Conservation (phyloP, 129 eudicot species). For the Artemisia tridentata region DNA sequence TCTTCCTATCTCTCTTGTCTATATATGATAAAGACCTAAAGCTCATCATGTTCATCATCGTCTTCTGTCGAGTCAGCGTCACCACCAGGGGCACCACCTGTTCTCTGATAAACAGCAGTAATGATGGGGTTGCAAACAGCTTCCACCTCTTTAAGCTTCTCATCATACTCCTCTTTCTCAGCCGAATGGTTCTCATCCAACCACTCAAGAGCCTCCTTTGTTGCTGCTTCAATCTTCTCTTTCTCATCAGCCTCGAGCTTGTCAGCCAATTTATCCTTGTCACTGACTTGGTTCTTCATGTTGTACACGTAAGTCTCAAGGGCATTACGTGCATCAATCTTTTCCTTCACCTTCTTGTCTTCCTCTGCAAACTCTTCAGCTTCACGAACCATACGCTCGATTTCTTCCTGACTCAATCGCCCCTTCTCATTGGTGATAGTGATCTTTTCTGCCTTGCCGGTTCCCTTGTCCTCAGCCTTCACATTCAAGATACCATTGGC, state of each 20-base stretch:
- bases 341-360: slow-evolving; percentile 72
- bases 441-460: slow-evolving; percentile 72
- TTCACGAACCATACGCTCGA: slow-evolving; percentile 63
- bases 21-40: slow-evolving; percentile 38
- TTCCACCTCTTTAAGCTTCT: slow-evolving; percentile 69
- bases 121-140: slow-evolving; percentile 71
- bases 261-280: slow-evolving; percentile 70
- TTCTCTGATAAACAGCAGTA: slow-evolving; percentile 66
- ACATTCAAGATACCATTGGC: slow-evolving; percentile 73
- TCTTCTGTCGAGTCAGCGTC: slow-evolving; percentile 28
- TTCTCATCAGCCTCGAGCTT: slow-evolving; percentile 63
- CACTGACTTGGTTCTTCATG: slow-evolving; percentile 71
- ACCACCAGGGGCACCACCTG: slow-evolving; percentile 58
- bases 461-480: slow-evolving; percentile 65
- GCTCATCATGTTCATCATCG: slow-evolving; percentile 67
- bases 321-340: slow-evolving; percentile 59
- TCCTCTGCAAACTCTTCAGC: slow-evolving; percentile 80
- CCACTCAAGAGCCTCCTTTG: slow-evolving; percentile 71
- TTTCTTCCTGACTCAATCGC: slow-evolving; percentile 66
- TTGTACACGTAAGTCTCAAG: slow-evolving; percentile 63
- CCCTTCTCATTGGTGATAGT: slow-evolving; percentile 71
- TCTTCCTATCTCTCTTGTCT: slow-evolving; percentile 18
- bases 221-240: slow-evolving; percentile 62
- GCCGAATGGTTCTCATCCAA: slow-evolving; percentile 62
- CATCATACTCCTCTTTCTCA: slow-evolving; percentile 69